Evolutionary conservation across 805 yeast species (phyloP).

Genomic region (Myxozyma melibiosi): DNA sequence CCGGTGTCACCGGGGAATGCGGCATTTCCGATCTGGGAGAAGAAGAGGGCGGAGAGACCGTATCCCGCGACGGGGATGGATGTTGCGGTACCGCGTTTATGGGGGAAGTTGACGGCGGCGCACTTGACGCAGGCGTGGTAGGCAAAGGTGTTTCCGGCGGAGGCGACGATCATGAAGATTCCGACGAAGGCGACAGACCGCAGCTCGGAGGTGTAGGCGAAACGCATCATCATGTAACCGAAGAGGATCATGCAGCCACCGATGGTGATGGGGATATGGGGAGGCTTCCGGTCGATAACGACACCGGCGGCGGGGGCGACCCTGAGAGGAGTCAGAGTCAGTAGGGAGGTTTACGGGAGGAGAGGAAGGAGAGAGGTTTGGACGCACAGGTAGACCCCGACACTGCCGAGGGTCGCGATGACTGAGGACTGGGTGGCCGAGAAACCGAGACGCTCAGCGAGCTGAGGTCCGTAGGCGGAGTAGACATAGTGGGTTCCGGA

Average conservation of each 20-base stretch:
- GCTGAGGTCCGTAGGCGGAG: conserved; percentile 78
- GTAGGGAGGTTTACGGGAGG: background rate
- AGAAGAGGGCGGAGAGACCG: conserved; percentile 72
- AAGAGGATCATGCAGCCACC: conserved; percentile 48
- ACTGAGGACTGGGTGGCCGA: conserved; percentile 64
- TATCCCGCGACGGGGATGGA: conserved; percentile 73
- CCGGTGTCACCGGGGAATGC: conserved; percentile 62
- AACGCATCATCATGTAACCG: conserved; percentile 61
- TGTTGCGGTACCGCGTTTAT: conserved; percentile 70
- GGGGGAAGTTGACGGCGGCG: conserved; percentile 70
- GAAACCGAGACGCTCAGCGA: conserved; percentile 59
- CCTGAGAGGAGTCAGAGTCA: conserved; percentile 2
- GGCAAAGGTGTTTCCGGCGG: conserved; percentile 68
- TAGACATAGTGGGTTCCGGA: conserved; percentile 74
- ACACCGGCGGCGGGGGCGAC: conserved; percentile 70
- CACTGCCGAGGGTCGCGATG: conserved; percentile 67
- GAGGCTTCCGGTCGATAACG: conserved; percentile 65
- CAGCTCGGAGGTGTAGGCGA: conserved; percentile 50
- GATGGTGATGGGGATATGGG: conserved; percentile 52
- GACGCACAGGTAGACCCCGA: conserved; percentile 56
- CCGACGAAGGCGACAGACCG: conserved; percentile 47
- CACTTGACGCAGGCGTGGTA: conserved; percentile 70
- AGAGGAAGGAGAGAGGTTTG: background rate
- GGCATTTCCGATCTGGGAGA: conserved; percentile 56
- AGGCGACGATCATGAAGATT: conserved; percentile 56